phyloP scores from a whole-genome alignment of 129 eudicot genomes.

The Centrapalus pauciflorus region DNA sequence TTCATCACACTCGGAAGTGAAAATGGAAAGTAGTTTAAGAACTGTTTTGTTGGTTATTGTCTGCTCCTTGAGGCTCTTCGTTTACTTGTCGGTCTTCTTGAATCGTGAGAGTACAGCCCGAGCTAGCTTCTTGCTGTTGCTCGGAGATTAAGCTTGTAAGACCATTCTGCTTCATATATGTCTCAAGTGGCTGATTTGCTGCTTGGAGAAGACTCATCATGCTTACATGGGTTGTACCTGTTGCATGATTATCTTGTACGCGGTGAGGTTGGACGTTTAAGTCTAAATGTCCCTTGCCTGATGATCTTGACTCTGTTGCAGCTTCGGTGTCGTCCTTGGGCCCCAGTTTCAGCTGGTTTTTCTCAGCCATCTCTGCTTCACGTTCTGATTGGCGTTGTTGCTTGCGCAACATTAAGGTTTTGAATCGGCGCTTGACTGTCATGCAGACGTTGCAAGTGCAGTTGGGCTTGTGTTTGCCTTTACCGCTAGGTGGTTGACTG shows the following conservation, averaged over 20 bases:
- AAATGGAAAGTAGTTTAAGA: conserved; percentile 13
- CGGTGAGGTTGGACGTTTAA: conserved; percentile 55
- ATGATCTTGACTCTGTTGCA: conserved; percentile 29
- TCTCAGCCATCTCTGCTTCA: conserved; percentile 77
- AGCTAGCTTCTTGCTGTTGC: conserved; percentile 54
- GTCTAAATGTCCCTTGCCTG: conserved; percentile 42
- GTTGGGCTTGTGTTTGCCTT: conserved; percentile 85
- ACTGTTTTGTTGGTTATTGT: conserved; percentile 36
- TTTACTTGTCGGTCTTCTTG: conserved; percentile 30
- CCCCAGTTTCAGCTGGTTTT: conserved; percentile 38
- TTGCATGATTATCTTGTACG: conserved; percentile 24
- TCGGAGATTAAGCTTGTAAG: conserved; percentile 66
- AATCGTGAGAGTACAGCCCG: conserved; percentile 18
- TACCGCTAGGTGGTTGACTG: conserved; percentile 96
- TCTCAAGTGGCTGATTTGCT: conserved; percentile 71
- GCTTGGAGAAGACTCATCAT: conserved; percentile 85
- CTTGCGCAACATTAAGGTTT: conserved; percentile 83
- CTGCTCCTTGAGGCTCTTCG: conserved; percentile 37
- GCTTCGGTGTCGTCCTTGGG: conserved; percentile 46
- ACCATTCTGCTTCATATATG: conserved; percentile 74
- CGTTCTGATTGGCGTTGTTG: conserved; percentile 92
- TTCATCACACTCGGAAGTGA: neutral
- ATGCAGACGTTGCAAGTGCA: conserved; percentile 83
- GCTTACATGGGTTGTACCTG: conserved; percentile 39
- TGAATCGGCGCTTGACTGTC: conserved; percentile 94